A percentile compares a stretch with the other conserved stretches of the same genome.
Conservation (phyloP, 805 yeast species). For the Sugiyamaella valdiviana region DNA sequence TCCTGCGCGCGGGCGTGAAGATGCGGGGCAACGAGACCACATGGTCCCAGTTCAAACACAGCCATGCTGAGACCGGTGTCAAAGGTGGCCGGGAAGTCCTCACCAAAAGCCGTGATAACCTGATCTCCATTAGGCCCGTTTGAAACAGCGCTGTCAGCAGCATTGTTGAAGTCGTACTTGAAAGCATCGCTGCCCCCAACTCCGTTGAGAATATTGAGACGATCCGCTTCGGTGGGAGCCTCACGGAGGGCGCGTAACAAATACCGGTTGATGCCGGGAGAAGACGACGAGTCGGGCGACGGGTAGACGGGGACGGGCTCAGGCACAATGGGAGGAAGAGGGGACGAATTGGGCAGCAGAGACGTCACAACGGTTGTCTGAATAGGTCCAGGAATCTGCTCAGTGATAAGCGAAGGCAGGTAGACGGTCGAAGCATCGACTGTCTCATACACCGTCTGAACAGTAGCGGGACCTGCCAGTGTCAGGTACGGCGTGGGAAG, state of each 20-base stretch:
- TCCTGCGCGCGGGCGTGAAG: constrained; percentile 18
- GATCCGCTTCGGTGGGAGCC: constrained; percentile 11
- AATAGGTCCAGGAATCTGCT: not conserved
- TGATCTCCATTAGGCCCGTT: constrained; percentile 9
- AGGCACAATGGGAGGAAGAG: not conserved
- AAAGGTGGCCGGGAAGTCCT: constrained; percentile 17
- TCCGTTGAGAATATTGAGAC: constrained; percentile 7
- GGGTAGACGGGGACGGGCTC: not conserved
- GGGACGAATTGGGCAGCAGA: not conserved
- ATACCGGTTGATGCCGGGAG: not conserved
- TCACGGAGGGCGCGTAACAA: constrained; percentile 4
- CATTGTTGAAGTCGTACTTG: constrained; percentile 17
- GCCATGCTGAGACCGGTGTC: constrained; percentile 16
- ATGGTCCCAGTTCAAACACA: constrained; percentile 14
- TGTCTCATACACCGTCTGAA: not conserved
- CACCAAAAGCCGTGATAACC: constrained; percentile 12
- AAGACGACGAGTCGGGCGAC: not conserved
- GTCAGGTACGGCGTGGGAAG: not conserved
- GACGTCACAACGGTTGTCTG: not conserved
- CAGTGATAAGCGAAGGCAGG: not conserved
- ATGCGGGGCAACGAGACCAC: constrained; percentile 19
- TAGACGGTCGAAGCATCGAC: not conserved
- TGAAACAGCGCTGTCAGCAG: constrained; percentile 11
- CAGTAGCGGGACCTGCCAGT: not conserved
- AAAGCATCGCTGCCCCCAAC: constrained; percentile 14